A percentile compares a stretch with the other conserved stretches of the same genome.
Evolutionary conservation across 805 yeast genomes (phyloP).

Genomic region (Starmerella bacillaris): DNA sequence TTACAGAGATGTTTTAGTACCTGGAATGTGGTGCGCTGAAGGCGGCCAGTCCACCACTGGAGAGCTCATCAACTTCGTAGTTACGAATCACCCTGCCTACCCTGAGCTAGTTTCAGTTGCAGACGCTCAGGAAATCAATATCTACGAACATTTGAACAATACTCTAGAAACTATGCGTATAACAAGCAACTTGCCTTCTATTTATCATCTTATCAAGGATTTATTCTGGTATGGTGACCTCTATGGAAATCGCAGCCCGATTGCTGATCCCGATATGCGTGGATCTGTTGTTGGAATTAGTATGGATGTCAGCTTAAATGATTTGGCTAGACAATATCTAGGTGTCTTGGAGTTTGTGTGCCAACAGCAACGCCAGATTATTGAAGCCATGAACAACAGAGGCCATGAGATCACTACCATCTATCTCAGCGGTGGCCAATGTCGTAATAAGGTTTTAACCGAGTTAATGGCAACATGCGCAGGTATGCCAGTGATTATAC

Average conservation of each 20-base stretch:
- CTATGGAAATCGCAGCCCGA: constrained; percentile 95
- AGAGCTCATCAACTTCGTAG: constrained; percentile 72
- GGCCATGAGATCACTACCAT: constrained; percentile 66
- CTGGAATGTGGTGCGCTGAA: constrained; percentile 85
- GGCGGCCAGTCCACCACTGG: constrained; percentile 99
- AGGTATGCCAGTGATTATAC: constrained; percentile 77
- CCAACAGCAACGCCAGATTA: constrained; percentile 90
- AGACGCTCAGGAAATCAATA: constrained; percentile 42
- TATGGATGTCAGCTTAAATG: constrained; percentile 74
- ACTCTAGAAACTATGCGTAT: constrained; percentile 48
- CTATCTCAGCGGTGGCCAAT: constrained; percentile 92
- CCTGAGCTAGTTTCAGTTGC: constrained; percentile 50
- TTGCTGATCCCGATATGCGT: constrained; percentile 85
- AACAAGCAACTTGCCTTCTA: constrained; percentile 44
- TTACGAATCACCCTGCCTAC: constrained; percentile 78
- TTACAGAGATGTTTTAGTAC: constrained; percentile 80
- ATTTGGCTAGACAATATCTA: constrained; percentile 66
- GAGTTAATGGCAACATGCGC: constrained; percentile 83
- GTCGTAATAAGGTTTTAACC: constrained; percentile 79
- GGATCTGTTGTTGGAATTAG: constrained; percentile 84
- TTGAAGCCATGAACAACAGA: constrained; percentile 59
- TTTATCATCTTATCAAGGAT: constrained; percentile 65
- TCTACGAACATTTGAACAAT: constrained; percentile 68
- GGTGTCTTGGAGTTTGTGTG: constrained; percentile 96
- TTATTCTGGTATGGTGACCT: constrained; percentile 88